Percentiles rank a stretch among this genome's conserved stretches.
These are phyloP conservation scores for Psilocybe cubensis DNA, from an alignment of 768 basidiomycete genomes.

Conservation along the genomic window DNA sequence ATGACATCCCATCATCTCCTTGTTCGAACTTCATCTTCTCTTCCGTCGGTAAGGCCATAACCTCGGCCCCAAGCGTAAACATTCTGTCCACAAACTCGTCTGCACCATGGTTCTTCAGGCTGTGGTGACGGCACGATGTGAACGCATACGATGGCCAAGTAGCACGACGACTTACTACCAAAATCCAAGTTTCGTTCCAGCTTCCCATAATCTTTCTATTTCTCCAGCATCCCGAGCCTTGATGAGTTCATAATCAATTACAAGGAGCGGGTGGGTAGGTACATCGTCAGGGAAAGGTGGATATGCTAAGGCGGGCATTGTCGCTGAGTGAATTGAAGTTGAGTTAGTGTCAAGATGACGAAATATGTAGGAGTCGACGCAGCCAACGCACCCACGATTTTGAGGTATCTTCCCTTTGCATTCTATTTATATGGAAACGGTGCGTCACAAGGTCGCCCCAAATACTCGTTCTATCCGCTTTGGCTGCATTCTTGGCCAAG, in stretches of 20 bases:
- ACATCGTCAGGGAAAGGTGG: conserved; percentile 55
- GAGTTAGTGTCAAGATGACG: neutral
- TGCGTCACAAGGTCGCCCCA: neutral
- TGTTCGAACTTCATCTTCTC: conserved; percentile 65
- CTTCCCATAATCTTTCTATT: conserved; percentile 56
- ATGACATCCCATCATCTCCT: conserved; percentile 47
- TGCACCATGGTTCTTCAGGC: conserved; percentile 60
- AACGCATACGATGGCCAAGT: conserved; percentile 1
- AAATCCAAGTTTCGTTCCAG: conserved; percentile 62
- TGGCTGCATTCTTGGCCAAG: neutral
- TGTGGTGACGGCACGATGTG: conserved; percentile 18
- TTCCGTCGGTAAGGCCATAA: conserved; percentile 53
- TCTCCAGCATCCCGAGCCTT: conserved; percentile 43
- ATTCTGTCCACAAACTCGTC: conserved; percentile 50
- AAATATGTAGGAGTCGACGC: neutral
- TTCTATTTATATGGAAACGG: neutral
- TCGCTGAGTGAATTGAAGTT: neutral
- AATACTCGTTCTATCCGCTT: neutral
- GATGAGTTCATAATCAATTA: conserved; percentile 58
- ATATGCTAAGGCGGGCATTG: conserved; percentile 22
- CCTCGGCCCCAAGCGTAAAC: conserved; percentile 59
- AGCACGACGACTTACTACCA: conserved; percentile 56
- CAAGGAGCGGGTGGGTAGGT: conserved; percentile 55
- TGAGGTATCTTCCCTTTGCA: neutral
- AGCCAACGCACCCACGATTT: neutral